Conservation (phyloP, 805 yeast species). For the Yarrowia osloensis region DNA sequence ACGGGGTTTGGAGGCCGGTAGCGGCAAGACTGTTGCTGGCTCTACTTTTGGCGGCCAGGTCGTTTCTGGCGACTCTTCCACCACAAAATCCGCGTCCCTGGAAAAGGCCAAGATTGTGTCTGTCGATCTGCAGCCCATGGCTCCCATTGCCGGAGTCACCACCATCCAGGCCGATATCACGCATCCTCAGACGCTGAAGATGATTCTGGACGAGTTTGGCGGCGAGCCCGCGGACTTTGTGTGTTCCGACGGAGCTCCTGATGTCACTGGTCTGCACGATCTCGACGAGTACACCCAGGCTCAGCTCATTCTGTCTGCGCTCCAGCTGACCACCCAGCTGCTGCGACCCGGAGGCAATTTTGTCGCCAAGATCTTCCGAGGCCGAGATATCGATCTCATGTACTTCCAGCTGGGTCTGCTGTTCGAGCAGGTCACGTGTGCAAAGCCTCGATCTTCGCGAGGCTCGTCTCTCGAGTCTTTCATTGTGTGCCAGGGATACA, state of each 20-base stretch:
- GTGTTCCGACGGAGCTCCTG: slow-evolving; percentile 98
- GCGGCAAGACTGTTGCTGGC: slow-evolving; percentile 5
- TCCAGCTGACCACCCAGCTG: slow-evolving; percentile 87
- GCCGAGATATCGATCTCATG: slow-evolving; percentile 89
- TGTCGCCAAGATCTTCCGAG: slow-evolving; percentile 95
- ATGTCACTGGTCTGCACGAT: slow-evolving; percentile 96
- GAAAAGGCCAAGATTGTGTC: slow-evolving; percentile 72
- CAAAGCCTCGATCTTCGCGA: slow-evolving; percentile 93
- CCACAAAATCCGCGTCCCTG: slow-evolving; percentile 35
- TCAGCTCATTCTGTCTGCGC: slow-evolving; percentile 85
- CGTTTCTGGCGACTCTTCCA: not conserved
- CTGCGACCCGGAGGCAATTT: slow-evolving; percentile 88
- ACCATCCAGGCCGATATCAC: slow-evolving; percentile 96
- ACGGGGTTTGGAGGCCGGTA: slow-evolving; percentile 5
- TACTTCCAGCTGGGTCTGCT: slow-evolving; percentile 88
- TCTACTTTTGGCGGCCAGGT: slow-evolving; percentile 20
- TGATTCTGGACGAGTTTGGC: slow-evolving; percentile 77
- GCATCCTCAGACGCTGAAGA: slow-evolving; percentile 82
- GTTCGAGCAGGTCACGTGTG: slow-evolving; percentile 87
- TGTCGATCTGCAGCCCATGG: slow-evolving; percentile 96
- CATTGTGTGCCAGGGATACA: slow-evolving; percentile 86
- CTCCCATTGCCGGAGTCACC: slow-evolving; percentile 89
- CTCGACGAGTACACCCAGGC: slow-evolving; percentile 96
- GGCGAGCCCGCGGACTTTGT: slow-evolving; percentile 95
- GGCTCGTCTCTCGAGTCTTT: slow-evolving; percentile 94